Conservation (phyloP, 176 grass and related monocot genomes). For the Echinochloa phyllopogon region DNA sequence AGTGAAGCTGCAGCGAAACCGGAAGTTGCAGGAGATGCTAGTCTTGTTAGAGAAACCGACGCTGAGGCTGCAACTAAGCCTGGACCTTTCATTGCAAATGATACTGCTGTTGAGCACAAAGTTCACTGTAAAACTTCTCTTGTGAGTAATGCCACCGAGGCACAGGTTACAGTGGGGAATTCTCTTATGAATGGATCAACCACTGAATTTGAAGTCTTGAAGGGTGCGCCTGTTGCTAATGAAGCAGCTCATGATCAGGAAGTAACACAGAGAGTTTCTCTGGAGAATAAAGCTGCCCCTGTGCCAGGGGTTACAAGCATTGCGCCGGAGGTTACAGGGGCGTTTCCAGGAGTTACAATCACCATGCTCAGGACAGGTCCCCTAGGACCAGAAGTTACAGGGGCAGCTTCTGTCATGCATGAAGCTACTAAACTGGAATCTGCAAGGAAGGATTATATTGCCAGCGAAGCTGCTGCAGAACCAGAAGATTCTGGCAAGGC, state of each 20-base stretch:
- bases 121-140: not conserved
- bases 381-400: constrained; percentile 33
- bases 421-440: constrained; percentile 31
- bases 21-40: not conserved
- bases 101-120: not conserved
- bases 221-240: not conserved
- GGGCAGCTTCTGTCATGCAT: constrained; percentile 27
- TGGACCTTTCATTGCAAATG: not conserved
- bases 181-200: constrained; percentile 1
- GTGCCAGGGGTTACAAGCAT: constrained; percentile 2
- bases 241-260: not conserved
- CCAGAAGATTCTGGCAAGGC: not conserved
- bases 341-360: not conserved
- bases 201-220: constrained; percentile 16
- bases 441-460: not conserved
- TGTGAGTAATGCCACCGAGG: not conserved
- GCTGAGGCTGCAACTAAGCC: not conserved
- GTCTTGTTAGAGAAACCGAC: not conserved
- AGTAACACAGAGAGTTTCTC: not conserved
- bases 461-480: constrained; percentile 7
- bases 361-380: not conserved
- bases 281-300: not conserved
- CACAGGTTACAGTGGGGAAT: not conserved
- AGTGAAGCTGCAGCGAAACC: not conserved
- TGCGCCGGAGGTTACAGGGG: not conserved